phyloP scores from a whole-genome alignment of 73 alveolate genomes.

The Paramecium tetraurelia region DNA sequence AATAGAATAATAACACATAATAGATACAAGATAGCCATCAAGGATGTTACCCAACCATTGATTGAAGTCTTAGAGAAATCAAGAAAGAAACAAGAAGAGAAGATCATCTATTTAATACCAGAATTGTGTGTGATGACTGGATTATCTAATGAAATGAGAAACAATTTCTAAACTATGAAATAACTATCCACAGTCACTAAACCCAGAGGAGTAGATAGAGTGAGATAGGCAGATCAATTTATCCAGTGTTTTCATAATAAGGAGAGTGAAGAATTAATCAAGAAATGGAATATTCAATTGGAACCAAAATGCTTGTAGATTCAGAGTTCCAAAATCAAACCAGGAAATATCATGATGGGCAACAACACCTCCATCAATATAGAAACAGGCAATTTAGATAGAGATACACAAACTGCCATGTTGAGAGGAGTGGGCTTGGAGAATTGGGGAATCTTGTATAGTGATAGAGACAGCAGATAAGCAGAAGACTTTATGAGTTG shows the following conservation, averaged over 20 bases:
- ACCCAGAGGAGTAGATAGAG: conserved; percentile 78
- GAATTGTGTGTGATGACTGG: conserved; percentile 66
- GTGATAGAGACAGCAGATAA: conserved; percentile 68
- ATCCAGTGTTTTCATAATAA: conserved; percentile 11
- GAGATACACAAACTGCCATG: conserved; percentile 84
- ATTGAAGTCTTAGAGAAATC: background rate
- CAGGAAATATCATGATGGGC: conserved; percentile 76
- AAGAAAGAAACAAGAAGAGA: conserved; percentile 6
- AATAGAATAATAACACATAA: background rate
- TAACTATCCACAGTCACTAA: conserved; percentile 83
- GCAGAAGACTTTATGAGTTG: conserved; percentile 67
- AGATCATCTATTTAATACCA: conserved; percentile 10
- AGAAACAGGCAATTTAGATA: conserved; percentile 71
- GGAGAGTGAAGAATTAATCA: conserved; percentile 66
- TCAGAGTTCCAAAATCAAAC: conserved; percentile 67
- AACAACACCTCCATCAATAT: conserved; percentile 62
- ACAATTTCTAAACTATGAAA: conserved; percentile 88
- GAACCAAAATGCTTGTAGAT: conserved; percentile 33
- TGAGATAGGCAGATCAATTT: conserved; percentile 81
- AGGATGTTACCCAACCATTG: conserved; percentile 27
- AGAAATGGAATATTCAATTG: conserved; percentile 79
- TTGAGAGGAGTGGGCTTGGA: conserved; percentile 71
- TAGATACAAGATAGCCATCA: conserved; percentile 37
- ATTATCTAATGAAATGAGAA: conserved; percentile 88
- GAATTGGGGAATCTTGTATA: conserved; percentile 86